Evolutionary conservation across 1,139 yeast species (phyloP).

Genomic region (Debaryomyces psychrophilus): DNA sequence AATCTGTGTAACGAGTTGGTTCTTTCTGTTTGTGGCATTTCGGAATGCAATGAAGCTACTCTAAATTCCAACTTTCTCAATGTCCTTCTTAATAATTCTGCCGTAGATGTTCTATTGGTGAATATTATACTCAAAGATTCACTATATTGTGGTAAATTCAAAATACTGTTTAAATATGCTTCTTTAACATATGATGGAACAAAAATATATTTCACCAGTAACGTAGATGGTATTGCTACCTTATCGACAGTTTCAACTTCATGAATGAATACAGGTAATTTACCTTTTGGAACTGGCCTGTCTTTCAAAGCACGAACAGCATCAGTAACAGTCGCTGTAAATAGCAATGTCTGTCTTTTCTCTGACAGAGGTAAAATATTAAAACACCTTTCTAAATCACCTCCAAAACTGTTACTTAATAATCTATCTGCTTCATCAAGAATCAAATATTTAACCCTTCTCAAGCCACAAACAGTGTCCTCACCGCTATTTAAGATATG

Average conservation of each 20-base stretch:
- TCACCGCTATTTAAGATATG: slow-evolving; percentile 89
- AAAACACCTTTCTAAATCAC: slow-evolving; percentile 75
- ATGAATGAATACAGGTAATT: slow-evolving; percentile 72
- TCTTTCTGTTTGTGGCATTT: slow-evolving; percentile 91
- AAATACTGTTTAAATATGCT: slow-evolving; percentile 73
- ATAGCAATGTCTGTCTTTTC: slow-evolving; percentile 81
- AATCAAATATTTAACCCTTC: slow-evolving; percentile 77
- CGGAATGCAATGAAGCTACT: slow-evolving; percentile 90
- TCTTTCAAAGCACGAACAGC: slow-evolving; percentile 82
- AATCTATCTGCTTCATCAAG: slow-evolving; percentile 96
- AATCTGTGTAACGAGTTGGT: slow-evolving; percentile 89
- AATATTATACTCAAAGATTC: slow-evolving; percentile 79
- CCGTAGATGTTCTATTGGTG: slow-evolving; percentile 88
- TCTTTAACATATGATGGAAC: slow-evolving; percentile 89
- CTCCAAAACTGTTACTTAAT: slow-evolving; percentile 79
- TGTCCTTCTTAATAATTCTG: slow-evolving; percentile 81
- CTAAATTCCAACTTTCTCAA: slow-evolving; percentile 72
- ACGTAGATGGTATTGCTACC: slow-evolving; percentile 78
- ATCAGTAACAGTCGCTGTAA: slow-evolving; percentile 96
- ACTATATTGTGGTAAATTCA: slow-evolving; percentile 63
- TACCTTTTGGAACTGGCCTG: slow-evolving; percentile 61
- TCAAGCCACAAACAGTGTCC: slow-evolving; percentile 79
- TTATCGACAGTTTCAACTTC: slow-evolving; percentile 76
- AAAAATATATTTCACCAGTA: slow-evolving; percentile 57
- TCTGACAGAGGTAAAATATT: slow-evolving; percentile 68